Evolutionary conservation across 139 green algal species (phyloP).

Genomic region (Chlorella sorokiniana): DNA sequence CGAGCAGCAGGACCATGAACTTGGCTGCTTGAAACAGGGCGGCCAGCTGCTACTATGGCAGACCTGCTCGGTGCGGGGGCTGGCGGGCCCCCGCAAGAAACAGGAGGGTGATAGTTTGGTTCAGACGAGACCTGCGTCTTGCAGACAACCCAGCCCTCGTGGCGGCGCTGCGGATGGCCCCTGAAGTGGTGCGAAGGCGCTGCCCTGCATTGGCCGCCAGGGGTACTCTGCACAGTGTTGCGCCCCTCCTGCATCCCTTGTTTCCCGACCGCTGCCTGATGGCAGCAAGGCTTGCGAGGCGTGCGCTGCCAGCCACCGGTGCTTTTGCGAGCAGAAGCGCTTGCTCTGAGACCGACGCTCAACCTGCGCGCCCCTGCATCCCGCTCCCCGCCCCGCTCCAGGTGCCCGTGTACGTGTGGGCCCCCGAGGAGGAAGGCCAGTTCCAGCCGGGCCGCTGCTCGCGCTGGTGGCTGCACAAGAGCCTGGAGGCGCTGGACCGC

Average conservation of each 20-base stretch:
- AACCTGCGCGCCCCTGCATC: background rate
- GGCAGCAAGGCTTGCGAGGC: background rate
- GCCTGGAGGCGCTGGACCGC: slow-evolving; percentile 54
- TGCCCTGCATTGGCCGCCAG: no score
- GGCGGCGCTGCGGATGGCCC: slow-evolving; percentile 60
- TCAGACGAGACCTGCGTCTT: slow-evolving; percentile 75
- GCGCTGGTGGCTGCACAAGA: slow-evolving; percentile 75
- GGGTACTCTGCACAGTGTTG: no score
- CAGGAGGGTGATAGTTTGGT: slow-evolving; percentile 69
- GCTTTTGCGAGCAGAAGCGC: background rate
- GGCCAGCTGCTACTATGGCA: no score
- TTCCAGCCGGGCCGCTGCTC: slow-evolving; percentile 87
- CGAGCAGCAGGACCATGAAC: no score
- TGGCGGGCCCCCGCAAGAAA: background rate
- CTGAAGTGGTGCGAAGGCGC: slow-evolving; percentile 61
- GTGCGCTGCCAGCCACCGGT: background rate
- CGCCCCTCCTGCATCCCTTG: no score
- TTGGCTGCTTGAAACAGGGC: no score
- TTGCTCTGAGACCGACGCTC: background rate
- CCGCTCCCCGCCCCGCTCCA: slow-evolving; percentile 16
- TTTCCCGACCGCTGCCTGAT: background rate
- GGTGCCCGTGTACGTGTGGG: slow-evolving; percentile 90
- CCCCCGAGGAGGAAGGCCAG: slow-evolving; percentile 92
- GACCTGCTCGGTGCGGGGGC: background rate
- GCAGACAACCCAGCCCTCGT: slow-evolving; percentile 84